Conservation (phyloP, 495 filamentous ascomycete genomes). For the Aspergillus baeticus region DNA sequence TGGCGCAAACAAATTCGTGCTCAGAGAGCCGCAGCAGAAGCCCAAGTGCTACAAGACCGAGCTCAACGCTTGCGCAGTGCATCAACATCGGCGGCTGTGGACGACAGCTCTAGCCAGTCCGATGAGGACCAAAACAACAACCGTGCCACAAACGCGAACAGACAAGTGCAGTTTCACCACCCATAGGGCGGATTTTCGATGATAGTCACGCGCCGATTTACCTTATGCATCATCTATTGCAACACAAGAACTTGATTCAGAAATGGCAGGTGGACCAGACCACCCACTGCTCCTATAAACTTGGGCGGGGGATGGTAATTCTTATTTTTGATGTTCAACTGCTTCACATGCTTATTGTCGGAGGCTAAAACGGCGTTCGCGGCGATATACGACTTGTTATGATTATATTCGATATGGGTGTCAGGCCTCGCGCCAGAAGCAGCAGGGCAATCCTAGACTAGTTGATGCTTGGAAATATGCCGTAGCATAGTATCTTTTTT, state of each 20-base stretch:
- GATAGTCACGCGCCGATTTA: neutral
- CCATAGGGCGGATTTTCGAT: neutral
- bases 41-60: constrained; percentile 52
- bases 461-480: constrained; percentile 15
- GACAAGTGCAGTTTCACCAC: constrained; percentile 18
- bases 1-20: constrained; percentile 94
- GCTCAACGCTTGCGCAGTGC: constrained; percentile 47
- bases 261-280: constrained; percentile 5
- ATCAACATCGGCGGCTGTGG: constrained; percentile 33
- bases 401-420: constrained; percentile 19
- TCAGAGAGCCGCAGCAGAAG: constrained; percentile 77
- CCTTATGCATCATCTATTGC: constrained; percentile 7
- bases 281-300: constrained; percentile 8
- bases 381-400: constrained; percentile 26
- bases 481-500: constrained; percentile 10
- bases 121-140: constrained; percentile 47
- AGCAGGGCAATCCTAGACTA: constrained; percentile 16
- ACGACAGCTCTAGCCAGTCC: constrained; percentile 54
- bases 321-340: constrained; percentile 6
- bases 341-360: constrained; percentile 18
- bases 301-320: constrained; percentile 11
- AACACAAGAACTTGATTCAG: neutral
- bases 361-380: constrained; percentile 23
- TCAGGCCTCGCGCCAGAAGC: neutral
- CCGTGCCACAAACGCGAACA: constrained; percentile 18